phyloP scores from a whole-genome alignment of 2,329 filamentous ascomycete genomes.

The Diaporthe velutina region DNA sequence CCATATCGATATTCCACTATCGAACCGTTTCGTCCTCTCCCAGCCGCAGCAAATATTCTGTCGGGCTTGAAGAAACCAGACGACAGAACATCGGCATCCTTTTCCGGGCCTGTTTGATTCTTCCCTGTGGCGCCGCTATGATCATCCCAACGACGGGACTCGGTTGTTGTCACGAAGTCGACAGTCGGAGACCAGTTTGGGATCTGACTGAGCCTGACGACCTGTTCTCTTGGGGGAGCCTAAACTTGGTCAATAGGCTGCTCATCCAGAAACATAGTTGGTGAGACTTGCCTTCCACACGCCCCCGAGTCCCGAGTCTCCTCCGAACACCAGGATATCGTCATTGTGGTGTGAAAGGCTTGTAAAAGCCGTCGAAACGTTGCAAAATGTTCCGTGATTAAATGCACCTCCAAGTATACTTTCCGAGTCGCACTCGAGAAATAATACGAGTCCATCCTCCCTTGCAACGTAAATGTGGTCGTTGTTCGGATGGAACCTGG shows the following conservation, averaged over 20 bases:
- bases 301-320: slow-evolving; percentile 82
- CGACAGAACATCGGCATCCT: slow-evolving; percentile 58
- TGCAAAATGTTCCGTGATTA: slow-evolving; percentile 77
- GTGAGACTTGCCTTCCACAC: slow-evolving; percentile 74
- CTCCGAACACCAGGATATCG: slow-evolving; percentile 85
- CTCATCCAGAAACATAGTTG: not conserved
- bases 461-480: slow-evolving; percentile 89
- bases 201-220: slow-evolving; percentile 70
- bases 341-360: slow-evolving; percentile 65
- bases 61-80: slow-evolving; percentile 61
- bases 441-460: slow-evolving; percentile 86
- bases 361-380: slow-evolving; percentile 86
- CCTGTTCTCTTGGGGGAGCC: slow-evolving; percentile 67
- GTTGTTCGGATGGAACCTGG: slow-evolving; percentile 70
- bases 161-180: slow-evolving; percentile 65
- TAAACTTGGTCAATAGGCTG: slow-evolving; percentile 45
- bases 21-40: slow-evolving; percentile 71
- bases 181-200: slow-evolving; percentile 73
- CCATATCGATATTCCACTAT: slow-evolving; percentile 79
- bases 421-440: slow-evolving; percentile 74
- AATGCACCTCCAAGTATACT: slow-evolving; percentile 67
- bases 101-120: slow-evolving; percentile 40
- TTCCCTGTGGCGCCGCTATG: slow-evolving; percentile 38
- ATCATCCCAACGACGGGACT: slow-evolving; percentile 48
- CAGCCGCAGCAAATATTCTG: slow-evolving; percentile 75